Evolutionary conservation across 2,329 filamentous ascomycete species (phyloP).

Genomic region (Teratosphaeria gauchensis): DNA sequence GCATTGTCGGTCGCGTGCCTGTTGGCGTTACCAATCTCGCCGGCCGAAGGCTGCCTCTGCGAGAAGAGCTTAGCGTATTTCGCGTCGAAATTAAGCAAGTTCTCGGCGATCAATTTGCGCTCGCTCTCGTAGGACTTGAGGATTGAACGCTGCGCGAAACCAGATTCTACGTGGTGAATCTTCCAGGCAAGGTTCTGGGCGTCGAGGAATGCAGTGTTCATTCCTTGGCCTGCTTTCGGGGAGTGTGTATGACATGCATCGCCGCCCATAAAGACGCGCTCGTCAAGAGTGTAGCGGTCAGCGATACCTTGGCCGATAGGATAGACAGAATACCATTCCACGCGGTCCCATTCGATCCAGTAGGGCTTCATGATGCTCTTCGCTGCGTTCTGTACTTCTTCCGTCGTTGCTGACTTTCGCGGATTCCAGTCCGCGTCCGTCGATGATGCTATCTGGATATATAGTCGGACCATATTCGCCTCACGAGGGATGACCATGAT

Average conservation of each 20-base stretch:
- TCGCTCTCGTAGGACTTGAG: constrained; percentile 81
- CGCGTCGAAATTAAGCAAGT: constrained; percentile 75
- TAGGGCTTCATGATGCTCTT: constrained; percentile 52
- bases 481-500: constrained; percentile 54
- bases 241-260: constrained; percentile 55
- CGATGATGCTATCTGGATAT: constrained; percentile 53
- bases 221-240: constrained; percentile 56
- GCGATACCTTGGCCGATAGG: constrained; percentile 57
- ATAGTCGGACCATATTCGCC: constrained; percentile 45
- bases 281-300: constrained; percentile 54
- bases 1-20: constrained; percentile 35
- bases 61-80: constrained; percentile 88
- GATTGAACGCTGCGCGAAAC: constrained; percentile 65
- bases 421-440: constrained; percentile 53
- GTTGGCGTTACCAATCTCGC: constrained; percentile 60
- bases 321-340: constrained; percentile 59
- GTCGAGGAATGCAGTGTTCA: constrained; percentile 51
- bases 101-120: constrained; percentile 75
- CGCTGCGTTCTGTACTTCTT: constrained; percentile 49
- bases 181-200: constrained; percentile 93
- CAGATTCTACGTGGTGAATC: constrained; percentile 78
- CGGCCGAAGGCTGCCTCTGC: constrained; percentile 60
- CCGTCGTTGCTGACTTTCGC: constrained; percentile 48
- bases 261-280: constrained; percentile 57
- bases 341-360: constrained; percentile 52